phyloP scores from a whole-genome alignment of 352 stramenopile genomes.

The Globisporangium spiculum region DNA sequence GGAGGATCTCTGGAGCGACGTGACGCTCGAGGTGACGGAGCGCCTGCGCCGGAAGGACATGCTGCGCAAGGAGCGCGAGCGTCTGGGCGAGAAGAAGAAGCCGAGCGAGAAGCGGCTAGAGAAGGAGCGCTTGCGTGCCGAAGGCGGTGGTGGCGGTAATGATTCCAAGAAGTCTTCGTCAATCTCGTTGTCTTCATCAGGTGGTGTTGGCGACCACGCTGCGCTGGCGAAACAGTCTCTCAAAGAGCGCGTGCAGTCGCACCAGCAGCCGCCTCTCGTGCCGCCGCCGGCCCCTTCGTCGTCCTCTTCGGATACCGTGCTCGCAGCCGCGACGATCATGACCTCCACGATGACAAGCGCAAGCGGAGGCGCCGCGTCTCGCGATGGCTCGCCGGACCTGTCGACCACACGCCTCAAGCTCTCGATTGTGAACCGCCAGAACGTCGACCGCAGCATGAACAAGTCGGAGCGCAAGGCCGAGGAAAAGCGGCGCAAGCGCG shows the following conservation, averaged over 20 bases:
- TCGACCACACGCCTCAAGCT: conserved; percentile 59
- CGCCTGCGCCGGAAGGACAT: conserved; percentile 65
- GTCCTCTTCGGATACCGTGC: neutral
- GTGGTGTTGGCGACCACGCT: neutral
- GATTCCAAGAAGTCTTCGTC: conserved; percentile 29
- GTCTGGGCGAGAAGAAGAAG: conserved; percentile 60
- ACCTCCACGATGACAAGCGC: neutral
- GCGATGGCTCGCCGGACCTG: conserved; percentile 23
- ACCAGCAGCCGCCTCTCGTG: neutral
- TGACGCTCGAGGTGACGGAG: conserved; percentile 77
- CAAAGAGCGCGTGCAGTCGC: neutral
- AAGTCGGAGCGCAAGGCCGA: conserved; percentile 85
- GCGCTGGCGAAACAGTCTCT: neutral
- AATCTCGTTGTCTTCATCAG: neutral
- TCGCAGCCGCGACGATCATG: conserved; percentile 13
- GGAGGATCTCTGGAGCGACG: conserved; percentile 78
- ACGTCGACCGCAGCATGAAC: conserved; percentile 73
- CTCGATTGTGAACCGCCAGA: conserved; percentile 62
- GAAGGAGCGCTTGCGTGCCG: conserved; percentile 23
- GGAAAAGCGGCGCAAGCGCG: conserved; percentile 77
- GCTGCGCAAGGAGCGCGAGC: conserved; percentile 66
- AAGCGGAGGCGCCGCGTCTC: neutral
- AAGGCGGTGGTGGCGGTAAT: conserved; percentile 14
- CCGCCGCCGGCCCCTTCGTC: neutral
- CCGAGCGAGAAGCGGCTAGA: conserved; percentile 26